Conservation (phyloP, 805 yeast genomes). For the Wickerhamiella brachini region DNA sequence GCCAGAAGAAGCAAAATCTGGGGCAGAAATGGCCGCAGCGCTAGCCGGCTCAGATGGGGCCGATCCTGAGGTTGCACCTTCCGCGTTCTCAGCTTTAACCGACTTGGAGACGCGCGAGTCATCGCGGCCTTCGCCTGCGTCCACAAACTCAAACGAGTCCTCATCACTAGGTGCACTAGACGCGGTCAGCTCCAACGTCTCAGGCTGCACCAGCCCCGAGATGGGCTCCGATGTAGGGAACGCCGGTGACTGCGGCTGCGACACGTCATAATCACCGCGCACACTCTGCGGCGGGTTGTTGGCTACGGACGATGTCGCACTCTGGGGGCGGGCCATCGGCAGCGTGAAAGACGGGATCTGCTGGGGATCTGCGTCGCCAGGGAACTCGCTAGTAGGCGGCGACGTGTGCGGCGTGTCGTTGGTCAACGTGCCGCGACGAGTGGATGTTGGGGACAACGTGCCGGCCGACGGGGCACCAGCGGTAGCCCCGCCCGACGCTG, state of each 20-base stretch:
- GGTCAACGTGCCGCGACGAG: background rate
- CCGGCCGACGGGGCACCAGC: background rate
- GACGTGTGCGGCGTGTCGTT: conserved; percentile 4
- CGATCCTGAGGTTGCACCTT: background rate
- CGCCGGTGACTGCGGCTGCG: conserved; percentile 20
- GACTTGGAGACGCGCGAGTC: background rate
- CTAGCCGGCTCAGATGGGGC: background rate
- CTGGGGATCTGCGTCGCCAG: background rate
- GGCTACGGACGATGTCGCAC: conserved; percentile 79
- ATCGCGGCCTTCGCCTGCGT: conserved; percentile 18
- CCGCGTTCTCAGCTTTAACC: background rate
- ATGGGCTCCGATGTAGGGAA: conserved; percentile 17
- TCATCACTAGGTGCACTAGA: conserved; percentile 2
- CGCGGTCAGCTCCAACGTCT: conserved; percentile 2
- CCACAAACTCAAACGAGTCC: conserved; percentile 25
- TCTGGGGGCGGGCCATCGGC: conserved; percentile 49
- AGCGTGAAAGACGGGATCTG: conserved; percentile 26
- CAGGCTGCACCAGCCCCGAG: conserved; percentile 10
- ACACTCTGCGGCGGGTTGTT: conserved; percentile 87
- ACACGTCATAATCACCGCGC: conserved; percentile 48
- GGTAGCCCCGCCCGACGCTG: background rate
- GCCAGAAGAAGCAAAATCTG: too few species aligned
- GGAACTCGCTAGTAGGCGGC: conserved; percentile 2
- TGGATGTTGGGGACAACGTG: background rate
- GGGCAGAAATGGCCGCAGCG: too few species aligned